Base-by-base conservation (phyloP, 2,329 filamentous ascomycete species). In the Exserohilum turcica region DNA sequence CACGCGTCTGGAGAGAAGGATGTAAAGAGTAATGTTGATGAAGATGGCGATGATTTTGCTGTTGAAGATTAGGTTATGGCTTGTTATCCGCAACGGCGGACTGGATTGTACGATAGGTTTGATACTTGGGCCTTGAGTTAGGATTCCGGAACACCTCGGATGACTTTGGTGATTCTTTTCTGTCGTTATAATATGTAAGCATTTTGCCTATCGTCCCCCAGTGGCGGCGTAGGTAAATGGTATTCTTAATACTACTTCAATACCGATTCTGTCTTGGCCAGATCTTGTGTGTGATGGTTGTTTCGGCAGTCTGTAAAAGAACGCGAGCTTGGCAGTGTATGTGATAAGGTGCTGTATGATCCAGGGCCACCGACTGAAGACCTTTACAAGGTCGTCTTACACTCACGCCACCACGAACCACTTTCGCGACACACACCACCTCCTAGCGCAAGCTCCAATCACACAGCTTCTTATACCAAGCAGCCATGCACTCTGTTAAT, bases 371-470 rank as follows among this genome's bases (percentile, higher is more conserved):
- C 21, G 45, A 43, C 55, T 35, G 43, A 21, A 44, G 28, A 32
- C 6, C 6, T 24, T n/a, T 5, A 18, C 7, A 27, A 37, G 44
- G 13, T 37, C 43, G 46, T 47, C 55, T 60, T 53, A 60, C 49
- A 46, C 52, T 52, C 57, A 60, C 57, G 50, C 57, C 57, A 59
- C 57, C 52, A 52, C 55, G 49, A 21, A 50, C 57, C 52, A 60
- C 55, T 47, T 55, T 47, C 45, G 44, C 39, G 31, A 57, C 43
- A 54, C 33, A 29, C 48, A 38, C 53, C 48, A 38, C 15, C 28
- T 9, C 33, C 27, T 29, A n/a, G 33, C 9, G n/a, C 28, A 38
- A 32, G 19, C 27, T 38, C 18, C 15, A 38, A 27, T 15, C 19
- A 44, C 39, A 31, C 33, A 27, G 1, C 12, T 29, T 44, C 33